Base-by-base conservation (phyloP, 2,329 filamentous ascomycete species). In the Ceratocystis colombiana region DNA sequence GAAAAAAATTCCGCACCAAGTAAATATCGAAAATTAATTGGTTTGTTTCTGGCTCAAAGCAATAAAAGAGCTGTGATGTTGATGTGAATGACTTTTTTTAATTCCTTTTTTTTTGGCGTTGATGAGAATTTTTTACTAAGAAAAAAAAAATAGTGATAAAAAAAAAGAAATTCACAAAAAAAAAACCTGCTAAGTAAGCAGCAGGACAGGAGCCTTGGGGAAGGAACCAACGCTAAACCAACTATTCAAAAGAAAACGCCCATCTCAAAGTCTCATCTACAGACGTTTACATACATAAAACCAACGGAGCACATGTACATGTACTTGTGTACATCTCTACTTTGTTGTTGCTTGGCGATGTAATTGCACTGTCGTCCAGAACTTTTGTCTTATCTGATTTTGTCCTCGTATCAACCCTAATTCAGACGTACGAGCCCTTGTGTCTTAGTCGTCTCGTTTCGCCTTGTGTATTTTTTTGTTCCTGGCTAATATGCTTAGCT, bases 171-270 rank as follows among this genome's bases (percentile, higher is more conserved):
- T 63, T 63, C 15, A 20, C 3, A n/a, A 50, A 53, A 64, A 64
- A 64, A 64, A 41, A 64, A 64, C 17, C 46, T 50, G 33, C 15
- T 61, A 44, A 12, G 59, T 44, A 61, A 37, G 28, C 25, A 61
- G 20, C 30, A 17, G 20, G 20, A 15, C 6, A 33, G 30, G 10
- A 61, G 37, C 37, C 37, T 41, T 3, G 8, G 8, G 37, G 37
- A 41, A 41, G 37, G 37, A 41, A 41, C 37, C 37, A 41, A 41
- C 1, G 37, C 37, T 41, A 41, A 41, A 12, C 37, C 10, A 1
- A 41, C 37, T 10, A 12, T 61, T 48, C 20, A 48, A 48, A 48
- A 48, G 20, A 41, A 41, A 61, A 44, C 28, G 10, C 37, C 10
- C 37, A 41, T 8, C 37, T 12, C 37, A 41, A 41, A 41, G 37